Evolutionary conservation across 2,329 filamentous ascomycete genomes (phyloP).

Genomic region (Arthrobotrys conoides): DNA sequence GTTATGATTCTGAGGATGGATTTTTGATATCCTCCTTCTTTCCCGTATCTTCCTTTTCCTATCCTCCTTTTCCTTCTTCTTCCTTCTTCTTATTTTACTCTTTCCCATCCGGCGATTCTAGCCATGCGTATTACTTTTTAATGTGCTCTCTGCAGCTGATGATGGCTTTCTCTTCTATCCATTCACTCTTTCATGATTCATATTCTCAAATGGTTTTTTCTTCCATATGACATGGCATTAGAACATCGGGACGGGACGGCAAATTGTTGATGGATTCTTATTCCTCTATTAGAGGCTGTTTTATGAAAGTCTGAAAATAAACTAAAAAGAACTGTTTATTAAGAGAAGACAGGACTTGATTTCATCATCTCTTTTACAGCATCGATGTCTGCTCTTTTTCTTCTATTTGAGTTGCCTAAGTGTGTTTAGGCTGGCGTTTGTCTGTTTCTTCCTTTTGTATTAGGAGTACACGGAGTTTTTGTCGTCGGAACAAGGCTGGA

Average conservation of each 20-base stretch:
- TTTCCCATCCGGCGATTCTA: background rate
- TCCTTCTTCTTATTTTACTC: background rate
- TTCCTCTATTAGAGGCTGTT: background rate
- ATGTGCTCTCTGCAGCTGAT: background rate
- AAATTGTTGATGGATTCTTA: background rate
- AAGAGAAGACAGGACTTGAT: background rate
- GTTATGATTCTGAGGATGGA: background rate
- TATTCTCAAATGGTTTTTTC: background rate
- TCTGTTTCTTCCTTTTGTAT: background rate
- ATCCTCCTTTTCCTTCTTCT: background rate
- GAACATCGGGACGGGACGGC: background rate
- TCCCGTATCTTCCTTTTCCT: background rate
- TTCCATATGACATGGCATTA: slow-evolving; percentile 4
- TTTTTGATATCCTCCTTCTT: background rate
- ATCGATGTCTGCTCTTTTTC: background rate
- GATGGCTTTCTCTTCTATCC: background rate
- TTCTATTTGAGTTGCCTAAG: background rate
- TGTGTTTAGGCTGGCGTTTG: background rate
- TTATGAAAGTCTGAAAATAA: background rate
- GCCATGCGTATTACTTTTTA: slow-evolving; percentile 12
- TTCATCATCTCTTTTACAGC: background rate
- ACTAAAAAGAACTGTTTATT: slow-evolving; percentile 10
- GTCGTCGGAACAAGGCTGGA: background rate
- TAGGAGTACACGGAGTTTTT: slow-evolving; percentile 14
- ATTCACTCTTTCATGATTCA: background rate